Evolutionary conservation across 2,329 filamentous ascomycete species (phyloP).

Genomic region (Lasiodiplodia sp.): DNA sequence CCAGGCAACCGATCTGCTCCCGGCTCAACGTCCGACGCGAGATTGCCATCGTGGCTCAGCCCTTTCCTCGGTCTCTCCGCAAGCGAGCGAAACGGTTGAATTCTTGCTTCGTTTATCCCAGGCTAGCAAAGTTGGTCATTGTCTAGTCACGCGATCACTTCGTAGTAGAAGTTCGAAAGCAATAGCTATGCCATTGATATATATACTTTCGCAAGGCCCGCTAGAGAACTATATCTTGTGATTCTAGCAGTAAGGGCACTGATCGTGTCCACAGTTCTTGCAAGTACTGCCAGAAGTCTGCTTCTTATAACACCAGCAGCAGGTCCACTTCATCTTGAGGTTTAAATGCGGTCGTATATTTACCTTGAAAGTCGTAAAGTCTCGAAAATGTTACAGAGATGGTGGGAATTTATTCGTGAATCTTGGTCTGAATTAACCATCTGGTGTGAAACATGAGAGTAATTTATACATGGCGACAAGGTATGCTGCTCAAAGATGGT

Average conservation of each 20-base stretch:
- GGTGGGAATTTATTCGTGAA: background rate
- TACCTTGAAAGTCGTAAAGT: background rate
- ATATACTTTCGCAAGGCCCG: background rate
- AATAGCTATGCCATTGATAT: no score
- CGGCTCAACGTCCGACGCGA: slow-evolving; percentile 11
- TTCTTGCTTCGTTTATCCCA: no score
- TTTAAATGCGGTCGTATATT: background rate
- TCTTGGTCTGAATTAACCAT: background rate
- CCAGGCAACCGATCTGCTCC: background rate
- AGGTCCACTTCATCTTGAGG: background rate
- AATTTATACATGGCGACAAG: background rate
- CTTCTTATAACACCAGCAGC: slow-evolving; percentile 16
- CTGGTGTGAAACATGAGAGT: background rate
- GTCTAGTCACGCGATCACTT: no score
- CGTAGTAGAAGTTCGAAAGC: no score
- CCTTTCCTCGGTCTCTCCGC: background rate
- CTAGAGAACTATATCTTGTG: background rate
- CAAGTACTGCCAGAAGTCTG: background rate
- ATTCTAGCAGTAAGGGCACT: slow-evolving; percentile 4
- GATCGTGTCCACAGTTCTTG: background rate
- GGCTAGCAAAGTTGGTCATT: no score
- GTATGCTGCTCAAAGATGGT: background rate
- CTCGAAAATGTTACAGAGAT: background rate
- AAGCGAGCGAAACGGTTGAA: background rate
- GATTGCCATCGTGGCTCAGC: slow-evolving; percentile 1